Evolutionary conservation across 805 yeast genomes (phyloP).

Genomic region (Lipomyces mesembrius): DNA sequence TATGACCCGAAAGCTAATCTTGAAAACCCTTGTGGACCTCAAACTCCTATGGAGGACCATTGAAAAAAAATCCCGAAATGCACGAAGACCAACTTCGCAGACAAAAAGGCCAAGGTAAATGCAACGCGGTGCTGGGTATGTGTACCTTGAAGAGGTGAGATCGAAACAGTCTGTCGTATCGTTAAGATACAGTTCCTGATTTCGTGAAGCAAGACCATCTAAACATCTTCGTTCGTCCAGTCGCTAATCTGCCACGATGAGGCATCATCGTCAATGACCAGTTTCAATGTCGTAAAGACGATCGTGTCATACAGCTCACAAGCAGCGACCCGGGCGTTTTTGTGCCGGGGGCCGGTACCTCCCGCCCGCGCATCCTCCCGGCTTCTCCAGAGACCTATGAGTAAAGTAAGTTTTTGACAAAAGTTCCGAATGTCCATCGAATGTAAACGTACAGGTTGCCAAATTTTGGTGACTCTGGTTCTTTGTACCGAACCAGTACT

Average conservation of each 20-base stretch:
- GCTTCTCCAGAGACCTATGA: conserved; percentile 4
- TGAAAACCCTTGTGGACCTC: no score
- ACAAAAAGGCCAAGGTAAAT: no score
- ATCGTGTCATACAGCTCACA: neutral
- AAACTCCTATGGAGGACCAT: no score
- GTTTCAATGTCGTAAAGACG: neutral
- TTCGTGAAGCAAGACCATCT: neutral
- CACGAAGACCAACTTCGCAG: no score
- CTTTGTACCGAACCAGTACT: conserved; percentile 1
- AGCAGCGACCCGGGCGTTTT: neutral
- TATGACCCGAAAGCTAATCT: no score
- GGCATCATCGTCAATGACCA: neutral
- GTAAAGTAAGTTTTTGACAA: neutral
- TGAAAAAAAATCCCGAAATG: no score
- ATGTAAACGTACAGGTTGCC: neutral
- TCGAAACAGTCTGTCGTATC: neutral
- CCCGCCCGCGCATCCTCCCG: conserved; percentile 1
- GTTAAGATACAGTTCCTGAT: neutral
- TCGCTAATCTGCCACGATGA: conserved; percentile 2
- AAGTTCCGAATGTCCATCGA: neutral
- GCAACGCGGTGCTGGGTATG: no score
- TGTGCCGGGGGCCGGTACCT: neutral
- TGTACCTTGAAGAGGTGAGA: neutral
- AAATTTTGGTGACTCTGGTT: neutral
- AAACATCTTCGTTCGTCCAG: neutral